A percentile compares a stretch with the other conserved stretches of the same genome.
phyloP scores from a whole-genome alignment of 345 rosid species.

The Cardiospermum halicacabum region DNA sequence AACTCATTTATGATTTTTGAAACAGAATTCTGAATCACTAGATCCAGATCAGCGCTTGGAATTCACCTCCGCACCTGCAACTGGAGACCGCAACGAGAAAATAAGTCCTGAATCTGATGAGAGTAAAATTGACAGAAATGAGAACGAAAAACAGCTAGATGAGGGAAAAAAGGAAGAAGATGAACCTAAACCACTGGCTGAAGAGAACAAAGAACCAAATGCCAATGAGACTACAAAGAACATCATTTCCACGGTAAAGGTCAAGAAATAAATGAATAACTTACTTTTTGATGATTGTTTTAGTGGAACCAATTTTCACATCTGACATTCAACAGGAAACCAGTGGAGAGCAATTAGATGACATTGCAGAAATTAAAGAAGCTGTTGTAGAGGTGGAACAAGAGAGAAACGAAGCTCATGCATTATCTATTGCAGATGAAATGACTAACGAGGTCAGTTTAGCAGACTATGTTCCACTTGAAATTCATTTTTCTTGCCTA shows the following conservation, averaged over 20 bases:
- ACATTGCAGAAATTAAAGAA: constrained; percentile 21
- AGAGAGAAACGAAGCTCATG: constrained; percentile 9
- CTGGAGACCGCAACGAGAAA: constrained; percentile 19
- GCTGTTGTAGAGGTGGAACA: constrained; percentile 15
- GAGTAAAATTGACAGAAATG: constrained; percentile 16
- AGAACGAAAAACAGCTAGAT: constrained; percentile 11
- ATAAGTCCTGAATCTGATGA: constrained; percentile 9
- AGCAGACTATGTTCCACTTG: neutral
- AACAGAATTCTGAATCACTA: constrained; percentile 25
- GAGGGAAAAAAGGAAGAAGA: constrained; percentile 20
- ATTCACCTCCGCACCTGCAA: constrained; percentile 9
- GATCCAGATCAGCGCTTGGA: constrained; percentile 15
- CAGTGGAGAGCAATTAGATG: constrained; percentile 20
- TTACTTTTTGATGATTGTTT: constrained; percentile 9
- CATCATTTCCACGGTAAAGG: constrained; percentile 36
- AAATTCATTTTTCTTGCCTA: neutral
- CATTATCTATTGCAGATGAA: constrained; percentile 8
- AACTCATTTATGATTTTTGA: constrained; percentile 10
- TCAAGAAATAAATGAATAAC: constrained; percentile 14
- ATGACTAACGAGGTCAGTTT: constrained; percentile 24
- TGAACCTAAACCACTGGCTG: constrained; percentile 14
- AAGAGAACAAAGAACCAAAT: constrained; percentile 24
- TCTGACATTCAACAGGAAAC: constrained; percentile 22
- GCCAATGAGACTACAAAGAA: constrained; percentile 23
- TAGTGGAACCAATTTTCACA: constrained; percentile 1